phyloP scores from a whole-genome alignment of 2,329 filamentous ascomycete species.

The Cadophora sp. region DNA sequence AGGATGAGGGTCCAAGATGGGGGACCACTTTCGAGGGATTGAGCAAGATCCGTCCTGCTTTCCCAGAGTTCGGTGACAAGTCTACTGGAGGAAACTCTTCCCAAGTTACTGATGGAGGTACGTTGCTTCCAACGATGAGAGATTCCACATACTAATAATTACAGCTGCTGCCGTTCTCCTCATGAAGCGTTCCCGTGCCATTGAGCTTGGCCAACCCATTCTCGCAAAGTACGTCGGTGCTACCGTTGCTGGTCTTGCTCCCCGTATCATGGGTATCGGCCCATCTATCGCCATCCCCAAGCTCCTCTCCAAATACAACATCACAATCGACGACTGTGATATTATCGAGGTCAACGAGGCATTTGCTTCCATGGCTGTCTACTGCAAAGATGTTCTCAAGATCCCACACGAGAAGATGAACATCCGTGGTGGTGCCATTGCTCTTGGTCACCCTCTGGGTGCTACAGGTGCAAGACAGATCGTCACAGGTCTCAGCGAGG shows the following conservation, averaged over 20 bases:
- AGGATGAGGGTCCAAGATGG: slow-evolving; percentile 88
- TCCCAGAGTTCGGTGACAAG: slow-evolving; percentile 85
- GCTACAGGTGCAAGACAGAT: slow-evolving; percentile 82
- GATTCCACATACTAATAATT: slow-evolving; percentile 35
- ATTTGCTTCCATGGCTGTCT: slow-evolving; percentile 97
- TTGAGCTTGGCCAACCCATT: slow-evolving; percentile 88
- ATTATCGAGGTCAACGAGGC: slow-evolving; percentile 96
- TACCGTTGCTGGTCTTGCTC: slow-evolving; percentile 87
- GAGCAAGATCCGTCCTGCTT: slow-evolving; percentile 85
- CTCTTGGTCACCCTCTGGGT: slow-evolving; percentile 82
- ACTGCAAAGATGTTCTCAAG: slow-evolving; percentile 78
- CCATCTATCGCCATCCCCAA: slow-evolving; percentile 77
- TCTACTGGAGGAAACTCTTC: slow-evolving; percentile 94
- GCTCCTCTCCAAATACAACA: slow-evolving; percentile 79
- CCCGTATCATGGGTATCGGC: slow-evolving; percentile 96
- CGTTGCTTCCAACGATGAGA: slow-evolving; percentile 39
- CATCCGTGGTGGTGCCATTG: slow-evolving; percentile 81
- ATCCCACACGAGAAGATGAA: slow-evolving; percentile 82
- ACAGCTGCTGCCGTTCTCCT: slow-evolving; percentile 82
- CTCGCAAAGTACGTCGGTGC: slow-evolving; percentile 93
- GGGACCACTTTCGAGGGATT: slow-evolving; percentile 87
- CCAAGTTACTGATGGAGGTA: slow-evolving; percentile 91
- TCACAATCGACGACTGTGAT: slow-evolving; percentile 84
- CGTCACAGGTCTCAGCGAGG: slow-evolving; percentile 88
- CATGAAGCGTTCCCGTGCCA: slow-evolving; percentile 92